Conservation (phyloP, 1,284 basidiomycete genomes). For the Hemileia vastatrix region DNA sequence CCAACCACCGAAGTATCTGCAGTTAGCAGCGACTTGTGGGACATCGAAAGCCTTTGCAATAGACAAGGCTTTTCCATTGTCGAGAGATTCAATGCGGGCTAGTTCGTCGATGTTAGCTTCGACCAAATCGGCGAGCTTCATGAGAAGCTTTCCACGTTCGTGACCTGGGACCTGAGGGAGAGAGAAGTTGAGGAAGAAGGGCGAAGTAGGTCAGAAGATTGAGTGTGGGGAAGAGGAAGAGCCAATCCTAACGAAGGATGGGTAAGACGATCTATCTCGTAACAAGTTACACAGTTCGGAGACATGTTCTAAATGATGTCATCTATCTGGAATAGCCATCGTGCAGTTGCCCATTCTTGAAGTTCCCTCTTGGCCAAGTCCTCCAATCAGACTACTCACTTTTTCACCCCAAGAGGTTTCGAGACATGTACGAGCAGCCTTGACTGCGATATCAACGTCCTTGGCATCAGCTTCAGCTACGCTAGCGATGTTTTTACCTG, state of each 20-base stretch:
- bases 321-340: no score
- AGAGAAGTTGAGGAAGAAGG: no score
- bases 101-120: slow-evolving; percentile 62
- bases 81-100: slow-evolving; percentile 49
- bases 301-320: no score
- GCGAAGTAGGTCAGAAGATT: no score
- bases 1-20: slow-evolving; percentile 48
- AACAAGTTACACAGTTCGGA: no score
- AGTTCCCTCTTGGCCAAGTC: no score
- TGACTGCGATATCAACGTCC: slow-evolving; percentile 70
- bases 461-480: slow-evolving; percentile 54
- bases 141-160: slow-evolving; percentile 58
- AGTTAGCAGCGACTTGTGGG: slow-evolving; percentile 53
- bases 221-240: no score
- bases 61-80: slow-evolving; percentile 68
- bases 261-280: no score
- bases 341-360: no score
- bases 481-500: background rate
- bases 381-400: no score
- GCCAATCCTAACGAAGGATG: no score
- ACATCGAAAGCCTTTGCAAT: slow-evolving; percentile 67
- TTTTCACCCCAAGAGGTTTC: slow-evolving; percentile 59
- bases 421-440: slow-evolving; percentile 65
- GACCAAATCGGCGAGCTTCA: slow-evolving; percentile 67
- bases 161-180: slow-evolving; percentile 60